Evolutionary conservation across 371 early-diverging fungal genomes (phyloP).

Genomic region (Mortierella sp.): DNA sequence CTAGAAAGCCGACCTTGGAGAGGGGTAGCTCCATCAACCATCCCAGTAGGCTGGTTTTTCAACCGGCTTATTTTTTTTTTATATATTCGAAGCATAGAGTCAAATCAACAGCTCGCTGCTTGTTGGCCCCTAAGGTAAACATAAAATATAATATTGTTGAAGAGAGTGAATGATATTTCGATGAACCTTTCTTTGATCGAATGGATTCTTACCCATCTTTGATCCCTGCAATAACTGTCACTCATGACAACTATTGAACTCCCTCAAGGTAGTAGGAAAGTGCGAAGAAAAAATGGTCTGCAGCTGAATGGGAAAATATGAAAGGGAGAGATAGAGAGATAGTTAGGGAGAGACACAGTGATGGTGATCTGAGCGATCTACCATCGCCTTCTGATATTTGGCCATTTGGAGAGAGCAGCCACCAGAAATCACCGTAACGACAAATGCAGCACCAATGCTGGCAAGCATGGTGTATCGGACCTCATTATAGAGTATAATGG

Average conservation of each 20-base stretch:
- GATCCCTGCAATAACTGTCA: constrained; percentile 25
- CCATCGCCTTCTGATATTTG: too few relatives aligned
- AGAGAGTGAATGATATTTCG: not conserved
- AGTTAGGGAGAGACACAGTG: not conserved
- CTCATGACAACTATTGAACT: constrained; percentile 17
- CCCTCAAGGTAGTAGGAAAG: not conserved
- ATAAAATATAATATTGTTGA: constrained; percentile 1
- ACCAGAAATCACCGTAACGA: too few relatives aligned
- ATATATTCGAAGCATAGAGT: too few relatives aligned
- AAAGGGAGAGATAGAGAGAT: not conserved
- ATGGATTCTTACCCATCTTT: constrained; percentile 32
- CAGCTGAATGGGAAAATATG: not conserved
- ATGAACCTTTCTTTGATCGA: not conserved
- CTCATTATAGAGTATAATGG: too few relatives aligned
- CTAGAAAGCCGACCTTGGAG: too few relatives aligned
- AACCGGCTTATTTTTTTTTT: too few relatives aligned
- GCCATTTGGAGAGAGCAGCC: too few relatives aligned
- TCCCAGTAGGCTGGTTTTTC: too few relatives aligned
- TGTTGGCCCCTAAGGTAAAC: constrained; percentile 31
- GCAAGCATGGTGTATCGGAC: too few relatives aligned
- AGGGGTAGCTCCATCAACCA: too few relatives aligned
- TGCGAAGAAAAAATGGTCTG: not conserved
- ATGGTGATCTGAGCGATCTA: too few relatives aligned
- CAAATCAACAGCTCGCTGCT: not conserved
- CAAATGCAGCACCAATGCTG: too few relatives aligned